Evolutionary conservation across 148 eudicot genomes (phyloP).

Genomic region (Amaranthus palmeri): DNA sequence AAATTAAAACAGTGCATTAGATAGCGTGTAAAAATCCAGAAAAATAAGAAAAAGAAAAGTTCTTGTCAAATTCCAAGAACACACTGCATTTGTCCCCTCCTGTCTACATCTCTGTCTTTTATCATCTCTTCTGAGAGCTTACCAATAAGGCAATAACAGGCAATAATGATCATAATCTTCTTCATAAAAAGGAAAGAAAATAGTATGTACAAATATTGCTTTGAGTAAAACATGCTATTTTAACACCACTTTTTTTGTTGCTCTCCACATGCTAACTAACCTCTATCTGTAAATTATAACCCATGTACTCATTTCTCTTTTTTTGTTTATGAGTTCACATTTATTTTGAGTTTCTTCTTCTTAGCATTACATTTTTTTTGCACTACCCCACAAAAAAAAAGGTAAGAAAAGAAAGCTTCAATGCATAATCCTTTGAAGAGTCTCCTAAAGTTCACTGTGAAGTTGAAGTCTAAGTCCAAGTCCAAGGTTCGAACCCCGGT

Average conservation of each 20-base stretch:
- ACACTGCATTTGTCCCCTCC: neutral
- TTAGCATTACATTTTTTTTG: neutral
- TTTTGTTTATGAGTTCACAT: neutral
- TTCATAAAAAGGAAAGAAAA: neutral
- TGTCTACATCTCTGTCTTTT: neutral
- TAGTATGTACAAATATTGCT: neutral
- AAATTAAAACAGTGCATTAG: too few species aligned
- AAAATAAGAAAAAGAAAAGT: too few species aligned
- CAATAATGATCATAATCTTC: neutral
- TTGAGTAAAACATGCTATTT: neutral
- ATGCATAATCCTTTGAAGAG: slow-evolving; percentile 1
- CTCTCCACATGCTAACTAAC: slow-evolving; percentile 4
- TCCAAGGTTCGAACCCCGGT: slow-evolving; percentile 33
- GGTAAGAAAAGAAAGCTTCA: neutral
- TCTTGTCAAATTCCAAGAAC: neutral
- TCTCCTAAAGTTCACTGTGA: slow-evolving; percentile 11
- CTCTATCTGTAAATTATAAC: neutral
- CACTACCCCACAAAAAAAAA: neutral
- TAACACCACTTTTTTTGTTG: neutral
- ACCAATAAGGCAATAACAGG: neutral
- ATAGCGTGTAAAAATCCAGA: too few species aligned
- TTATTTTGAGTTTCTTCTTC: neutral
- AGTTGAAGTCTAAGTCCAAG: slow-evolving; percentile 23
- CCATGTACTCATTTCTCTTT: neutral
- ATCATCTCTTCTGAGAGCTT: neutral